A percentile compares a stretch with the other conserved stretches of the same genome.
These are phyloP conservation scores for Metarhizium rileyi DNA, from an alignment of 2,329 filamentous ascomycete species.

Conservation along the genomic window DNA sequence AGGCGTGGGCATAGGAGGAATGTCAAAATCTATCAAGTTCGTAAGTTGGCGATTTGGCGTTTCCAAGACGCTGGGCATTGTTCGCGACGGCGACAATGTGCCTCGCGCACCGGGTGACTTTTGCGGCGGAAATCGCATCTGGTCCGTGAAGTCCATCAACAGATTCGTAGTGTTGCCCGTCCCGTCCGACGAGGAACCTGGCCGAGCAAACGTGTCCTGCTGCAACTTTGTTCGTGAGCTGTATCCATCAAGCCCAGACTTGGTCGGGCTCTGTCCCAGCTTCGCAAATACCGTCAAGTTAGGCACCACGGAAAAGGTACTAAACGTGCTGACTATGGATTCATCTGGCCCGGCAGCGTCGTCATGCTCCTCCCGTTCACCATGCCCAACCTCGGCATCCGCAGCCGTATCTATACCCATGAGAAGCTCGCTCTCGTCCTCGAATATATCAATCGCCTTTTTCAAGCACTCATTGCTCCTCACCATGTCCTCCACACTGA, in stretches of 20 bases:
- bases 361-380: constrained; percentile 20
- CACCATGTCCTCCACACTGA: constrained; percentile 44
- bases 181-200: constrained; percentile 26
- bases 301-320: constrained; percentile 80
- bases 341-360: constrained; percentile 52
- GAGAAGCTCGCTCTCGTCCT: constrained; percentile 35
- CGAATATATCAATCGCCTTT: constrained; percentile 52
- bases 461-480: constrained; percentile 45
- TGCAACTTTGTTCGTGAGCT: constrained; percentile 29
- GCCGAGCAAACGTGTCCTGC: constrained; percentile 18
- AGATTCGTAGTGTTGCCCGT: constrained; percentile 63
- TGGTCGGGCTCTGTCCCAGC: constrained; percentile 56
- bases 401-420: constrained; percentile 19
- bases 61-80: constrained; percentile 19
- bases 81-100: constrained; percentile 21
- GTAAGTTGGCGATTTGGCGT: constrained; percentile 48
- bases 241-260: constrained; percentile 31
- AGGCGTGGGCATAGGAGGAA: constrained; percentile 87
- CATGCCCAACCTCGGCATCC: constrained; percentile 18
- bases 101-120: constrained; percentile 36
- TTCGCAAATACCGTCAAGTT: constrained; percentile 78
- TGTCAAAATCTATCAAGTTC: constrained; percentile 67
- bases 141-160: constrained; percentile 80
- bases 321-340: constrained; percentile 73
- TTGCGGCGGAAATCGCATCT: constrained; percentile 38